Conservation (phyloP, 305 asterid species). For the Rubia peregrina region DNA sequence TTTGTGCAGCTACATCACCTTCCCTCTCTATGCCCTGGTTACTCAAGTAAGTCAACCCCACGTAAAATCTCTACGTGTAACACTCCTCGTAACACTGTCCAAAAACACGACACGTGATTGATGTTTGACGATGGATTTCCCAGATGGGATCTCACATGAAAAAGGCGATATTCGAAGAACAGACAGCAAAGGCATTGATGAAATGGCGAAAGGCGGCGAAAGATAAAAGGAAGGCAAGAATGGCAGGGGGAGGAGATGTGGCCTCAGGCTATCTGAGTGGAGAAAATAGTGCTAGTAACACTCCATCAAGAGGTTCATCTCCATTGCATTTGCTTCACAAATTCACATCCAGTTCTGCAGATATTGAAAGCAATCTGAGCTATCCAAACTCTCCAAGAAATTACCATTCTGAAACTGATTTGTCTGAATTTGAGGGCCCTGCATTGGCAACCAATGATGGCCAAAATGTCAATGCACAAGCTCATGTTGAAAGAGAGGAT, state of each 20-base stretch:
- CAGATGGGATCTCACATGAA: conserved; percentile 78
- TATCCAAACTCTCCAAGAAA: conserved; percentile 13
- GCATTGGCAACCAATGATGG: neutral
- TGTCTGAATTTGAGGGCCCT: conserved; percentile 15
- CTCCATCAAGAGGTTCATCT: conserved; percentile 11
- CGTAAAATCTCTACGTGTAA: neutral
- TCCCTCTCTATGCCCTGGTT: conserved; percentile 61
- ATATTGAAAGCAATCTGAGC: conserved; percentile 17
- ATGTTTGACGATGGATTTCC: neutral
- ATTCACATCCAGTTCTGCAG: conserved; percentile 1
- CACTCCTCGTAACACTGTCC: neutral
- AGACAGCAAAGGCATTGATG: conserved; percentile 54
- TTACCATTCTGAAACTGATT: conserved; percentile 9
- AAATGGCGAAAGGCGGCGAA: conserved; percentile 61
- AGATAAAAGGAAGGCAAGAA: conserved; percentile 36
- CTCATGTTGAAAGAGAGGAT: conserved; percentile 2
- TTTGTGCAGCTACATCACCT: conserved; percentile 61
- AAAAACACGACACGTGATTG: neutral
- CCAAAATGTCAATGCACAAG: conserved; percentile 1
- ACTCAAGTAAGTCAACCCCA: conserved; percentile 40
- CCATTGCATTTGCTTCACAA: conserved; percentile 7
- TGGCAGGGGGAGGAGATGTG: conserved; percentile 13
- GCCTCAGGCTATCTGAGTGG: conserved; percentile 6
- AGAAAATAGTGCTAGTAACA: neutral
- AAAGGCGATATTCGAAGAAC: conserved; percentile 63